Evolutionary conservation across 176 grass and related monocot genomes (phyloP).

Genomic region (Avena eriantha): DNA sequence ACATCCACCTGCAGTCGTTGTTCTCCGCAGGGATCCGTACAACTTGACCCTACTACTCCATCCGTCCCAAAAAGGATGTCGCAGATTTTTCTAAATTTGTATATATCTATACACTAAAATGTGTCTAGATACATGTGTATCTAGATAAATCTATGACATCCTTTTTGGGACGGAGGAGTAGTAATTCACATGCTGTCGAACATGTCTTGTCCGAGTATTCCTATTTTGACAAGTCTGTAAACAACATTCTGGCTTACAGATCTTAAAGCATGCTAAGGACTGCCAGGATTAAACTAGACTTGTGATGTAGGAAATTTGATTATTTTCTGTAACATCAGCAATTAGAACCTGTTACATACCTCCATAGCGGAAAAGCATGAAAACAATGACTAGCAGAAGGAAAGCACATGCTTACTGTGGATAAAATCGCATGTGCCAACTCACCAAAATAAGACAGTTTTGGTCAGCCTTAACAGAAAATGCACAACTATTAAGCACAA

Average conservation of each 20-base stretch:
- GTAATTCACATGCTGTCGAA: neutral
- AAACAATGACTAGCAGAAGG: neutral
- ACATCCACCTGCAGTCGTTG: neutral
- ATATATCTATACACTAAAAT: no score
- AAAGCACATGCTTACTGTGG: neutral
- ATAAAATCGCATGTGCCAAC: conserved; percentile 21
- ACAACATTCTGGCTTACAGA: neutral
- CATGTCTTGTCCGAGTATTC: neutral
- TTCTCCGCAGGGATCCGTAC: neutral
- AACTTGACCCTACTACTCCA: neutral
- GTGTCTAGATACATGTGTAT: no score
- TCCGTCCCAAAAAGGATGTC: no score
- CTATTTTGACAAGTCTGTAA: neutral
- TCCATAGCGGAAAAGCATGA: neutral
- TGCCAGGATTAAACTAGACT: neutral
- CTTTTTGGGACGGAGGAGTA: no score
- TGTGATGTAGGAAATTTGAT: neutral
- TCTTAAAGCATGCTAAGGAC: neutral
- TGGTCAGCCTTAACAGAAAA: neutral
- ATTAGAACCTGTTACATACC: conserved; percentile 2
- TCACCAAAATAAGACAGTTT: neutral
- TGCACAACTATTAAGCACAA: neutral
- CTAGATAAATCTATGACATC: no score
- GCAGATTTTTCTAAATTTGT: no score
- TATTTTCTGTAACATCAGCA: neutral